Percentiles rank a stretch among this genome's conserved stretches.
phyloP scores from a whole-genome alignment of 176 grass and related monocot species.

The Triticum turgidum region DNA sequence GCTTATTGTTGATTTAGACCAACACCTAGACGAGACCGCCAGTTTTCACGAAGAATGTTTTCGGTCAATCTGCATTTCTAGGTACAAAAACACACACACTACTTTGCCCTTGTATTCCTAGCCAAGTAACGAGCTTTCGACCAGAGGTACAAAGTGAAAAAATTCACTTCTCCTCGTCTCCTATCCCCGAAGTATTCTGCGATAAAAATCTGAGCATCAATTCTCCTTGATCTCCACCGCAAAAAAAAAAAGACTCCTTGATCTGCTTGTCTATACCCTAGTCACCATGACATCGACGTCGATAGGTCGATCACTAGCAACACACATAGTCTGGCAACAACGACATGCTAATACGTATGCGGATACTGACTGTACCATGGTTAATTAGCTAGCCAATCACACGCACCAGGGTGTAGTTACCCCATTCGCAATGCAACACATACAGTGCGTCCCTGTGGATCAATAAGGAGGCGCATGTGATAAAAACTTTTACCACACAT shows the following conservation, averaged over 20 bases:
- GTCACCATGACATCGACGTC: background rate
- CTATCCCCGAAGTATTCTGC: background rate
- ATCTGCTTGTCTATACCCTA: conserved; percentile 11
- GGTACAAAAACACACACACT: no score
- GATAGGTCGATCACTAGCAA: background rate
- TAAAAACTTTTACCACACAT: no score
- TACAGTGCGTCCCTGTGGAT: background rate
- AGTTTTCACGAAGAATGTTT: no score
- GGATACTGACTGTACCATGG: background rate
- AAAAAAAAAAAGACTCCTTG: background rate
- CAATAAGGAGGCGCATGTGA: background rate
- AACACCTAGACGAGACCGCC: background rate
- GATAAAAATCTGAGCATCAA: conserved; percentile 36
- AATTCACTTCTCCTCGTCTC: background rate
- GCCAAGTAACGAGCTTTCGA: no score
- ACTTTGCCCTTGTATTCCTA: no score
- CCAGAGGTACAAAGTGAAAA: background rate
- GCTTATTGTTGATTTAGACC: background rate
- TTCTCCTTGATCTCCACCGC: background rate
- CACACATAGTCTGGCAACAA: background rate
- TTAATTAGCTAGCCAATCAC: background rate
- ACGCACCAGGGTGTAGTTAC: background rate
- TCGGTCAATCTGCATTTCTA: no score
- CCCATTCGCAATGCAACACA: background rate
- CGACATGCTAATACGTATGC: background rate